Evolutionary conservation across 2,329 filamentous ascomycete species (phyloP).

Genomic region (Mycosphaerelloides madeirae): DNA sequence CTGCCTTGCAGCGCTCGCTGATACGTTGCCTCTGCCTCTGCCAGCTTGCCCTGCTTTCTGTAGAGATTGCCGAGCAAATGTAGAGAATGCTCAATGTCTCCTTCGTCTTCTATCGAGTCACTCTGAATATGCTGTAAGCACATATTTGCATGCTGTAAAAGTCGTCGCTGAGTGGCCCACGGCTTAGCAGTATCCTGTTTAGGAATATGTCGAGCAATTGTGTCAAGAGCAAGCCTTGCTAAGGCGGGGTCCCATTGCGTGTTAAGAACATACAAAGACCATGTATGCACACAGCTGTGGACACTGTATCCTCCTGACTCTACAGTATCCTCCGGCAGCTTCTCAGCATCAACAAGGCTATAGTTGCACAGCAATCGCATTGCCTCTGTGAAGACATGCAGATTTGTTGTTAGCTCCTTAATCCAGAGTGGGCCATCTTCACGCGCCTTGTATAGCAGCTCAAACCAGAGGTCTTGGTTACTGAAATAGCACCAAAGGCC

Average conservation of each 20-base stretch:
- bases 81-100: background rate
- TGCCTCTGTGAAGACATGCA: background rate
- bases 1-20: background rate
- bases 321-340: background rate
- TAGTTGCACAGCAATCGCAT: background rate
- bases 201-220: background rate
- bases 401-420: background rate
- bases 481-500: background rate
- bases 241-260: background rate
- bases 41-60: background rate
- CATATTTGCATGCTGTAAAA: background rate
- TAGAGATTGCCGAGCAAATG: background rate
- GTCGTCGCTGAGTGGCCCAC: background rate
- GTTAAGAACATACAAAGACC: background rate
- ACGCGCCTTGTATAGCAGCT: background rate
- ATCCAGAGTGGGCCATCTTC: background rate
- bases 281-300: background rate
- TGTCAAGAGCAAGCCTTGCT: background rate
- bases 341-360: background rate
- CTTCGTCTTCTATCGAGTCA: background rate
- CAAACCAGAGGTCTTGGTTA: slow-evolving; percentile 1
- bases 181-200: background rate
- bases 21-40: background rate
- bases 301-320: background rate
- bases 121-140: background rate